Evolutionary conservation across 805 yeast genomes (phyloP), one percentile per base, ranked within the genome.

Genomic region (Candida anglica): DNA sequence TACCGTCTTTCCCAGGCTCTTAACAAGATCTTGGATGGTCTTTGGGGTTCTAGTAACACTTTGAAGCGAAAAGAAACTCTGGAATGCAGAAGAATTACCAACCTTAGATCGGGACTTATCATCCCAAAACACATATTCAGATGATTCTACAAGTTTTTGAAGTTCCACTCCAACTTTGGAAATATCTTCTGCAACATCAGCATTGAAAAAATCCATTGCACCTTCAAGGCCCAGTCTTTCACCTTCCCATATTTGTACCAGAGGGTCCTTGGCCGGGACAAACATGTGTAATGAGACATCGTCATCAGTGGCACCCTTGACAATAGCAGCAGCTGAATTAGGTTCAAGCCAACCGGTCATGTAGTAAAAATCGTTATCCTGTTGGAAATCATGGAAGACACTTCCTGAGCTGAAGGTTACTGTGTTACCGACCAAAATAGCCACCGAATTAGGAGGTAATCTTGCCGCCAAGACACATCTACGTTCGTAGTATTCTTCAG

Each of bases 291-390:
- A 75, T 6, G 72, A 54, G 22, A 76, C 66, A 32, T 77, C 75
- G 8, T 55, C 63, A 8, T 45, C 44, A n/a, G 72, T 61, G 38
- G 70, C 60, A 34, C 68, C 66, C 45, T 79, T 81, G 45, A 84
- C 94, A 28, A 86, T 57, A 7, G 81, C 55, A 41, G 77, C 74
- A 41, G 81, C 73, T 0, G 94, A 77, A 43, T 85, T 81, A 3
- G 97, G 96, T 52, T 89, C 97, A 40, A 85, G 73, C 86, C 94
- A 88, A 3, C 98, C 98, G 2, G 95, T 82, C 39, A 91, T 58
- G 55, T 91, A 91, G 58, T 64, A 89, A 15, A 93, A 66, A 53
- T 93, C 88, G 34, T 85, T 91, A 52, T 89, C 83, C 60, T 93
- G 99, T 52, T 91, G 94, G 53, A 93, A 93, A 24, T 84, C 83